A percentile compares a stretch with the other conserved stretches of the same genome.
Evolutionary conservation across 2,329 filamentous ascomycete species (phyloP).

Genomic region (Hymenotorrendiella dingleyae): DNA sequence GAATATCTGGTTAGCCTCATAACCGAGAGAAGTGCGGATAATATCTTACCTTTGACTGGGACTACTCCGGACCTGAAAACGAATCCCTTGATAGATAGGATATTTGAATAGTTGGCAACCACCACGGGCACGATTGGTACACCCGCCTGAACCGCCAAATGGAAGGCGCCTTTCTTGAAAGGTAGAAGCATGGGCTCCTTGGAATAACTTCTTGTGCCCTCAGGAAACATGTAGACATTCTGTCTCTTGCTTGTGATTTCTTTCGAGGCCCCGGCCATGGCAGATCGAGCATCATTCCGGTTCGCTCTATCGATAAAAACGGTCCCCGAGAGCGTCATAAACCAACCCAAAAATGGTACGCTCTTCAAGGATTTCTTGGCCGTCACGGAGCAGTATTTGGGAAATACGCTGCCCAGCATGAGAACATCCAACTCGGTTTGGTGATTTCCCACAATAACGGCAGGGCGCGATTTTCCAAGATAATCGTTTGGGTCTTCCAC

Average conservation of each 20-base stretch:
- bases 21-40: background rate
- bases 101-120: slow-evolving; percentile 71
- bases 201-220: slow-evolving; percentile 88
- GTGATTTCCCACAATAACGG: slow-evolving; percentile 90
- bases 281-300: slow-evolving; percentile 71
- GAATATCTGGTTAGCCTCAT: background rate
- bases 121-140: slow-evolving; percentile 88
- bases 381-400: slow-evolving; percentile 85
- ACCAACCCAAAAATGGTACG: slow-evolving; percentile 87
- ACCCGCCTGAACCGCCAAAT: slow-evolving; percentile 87
- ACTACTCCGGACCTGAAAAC: slow-evolving; percentile 65
- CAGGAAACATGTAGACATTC: slow-evolving; percentile 82
- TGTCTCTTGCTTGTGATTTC: slow-evolving; percentile 70
- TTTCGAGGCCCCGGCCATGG: slow-evolving; percentile 75
- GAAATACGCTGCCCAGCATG: slow-evolving; percentile 84
- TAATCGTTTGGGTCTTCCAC: slow-evolving; percentile 62
- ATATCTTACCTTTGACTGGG: slow-evolving; percentile 62
- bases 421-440: slow-evolving; percentile 94
- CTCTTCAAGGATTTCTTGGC: slow-evolving; percentile 80
- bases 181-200: slow-evolving; percentile 75
- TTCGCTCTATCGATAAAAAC: slow-evolving; percentile 95
- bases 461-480: slow-evolving; percentile 58
- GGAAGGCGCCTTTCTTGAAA: slow-evolving; percentile 99
- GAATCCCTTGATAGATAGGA: slow-evolving; percentile 58
- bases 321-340: slow-evolving; percentile 80